Base-by-base conservation (phyloP, 2,329 filamentous ascomycete genomes). In the Ophiosphaerella narmari region DNA sequence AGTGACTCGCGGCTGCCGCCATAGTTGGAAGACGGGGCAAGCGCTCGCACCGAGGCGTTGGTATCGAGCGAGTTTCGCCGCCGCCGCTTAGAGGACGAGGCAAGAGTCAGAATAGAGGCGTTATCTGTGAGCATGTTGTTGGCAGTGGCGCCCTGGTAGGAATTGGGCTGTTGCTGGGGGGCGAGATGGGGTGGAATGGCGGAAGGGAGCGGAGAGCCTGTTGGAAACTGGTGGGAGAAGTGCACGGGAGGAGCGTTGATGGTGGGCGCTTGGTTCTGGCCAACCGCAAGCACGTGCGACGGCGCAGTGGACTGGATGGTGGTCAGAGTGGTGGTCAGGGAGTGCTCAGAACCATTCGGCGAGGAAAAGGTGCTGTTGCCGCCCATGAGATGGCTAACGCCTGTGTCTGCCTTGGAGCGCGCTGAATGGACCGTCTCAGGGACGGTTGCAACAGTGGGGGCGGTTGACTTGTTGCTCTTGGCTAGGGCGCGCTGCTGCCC, bases 41-140 rank as follows among this genome's bases (percentile, higher is more conserved):
- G 77, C 2, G 90, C 90, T 37, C 90, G 87, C 34, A 94, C 89
- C 0, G 89, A 93, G 5, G 90, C 90, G 68, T 94, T 89, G 0
- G 90, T 94, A 71, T 94, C 90, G 74, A 93, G 86, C 26, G 89
- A 92, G 52, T 89, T 84, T 41, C 90, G 83, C 32, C 90, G 86
- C 24, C 86, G 83, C 33, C 87, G 84, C 75, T 93, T 91, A 57
- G 87, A 90, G 0, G 89, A 92, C 4, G 89, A 93, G 2, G 90
- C 90, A 12, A 95, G 80, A 0, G 90, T 95, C 52, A 95, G 76
- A 60, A 95, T 92, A 23, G 89, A 93, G 18, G 90, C 90, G 68
- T 95, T 90, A 71, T 95, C 90, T 1, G 88, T 91, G 31, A 93
- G 78, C 5, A 93, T 80, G 63, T 90, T 90, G 73, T 92, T 91